Evolutionary conservation across 2,329 filamentous ascomycete genomes (phyloP).

Genomic region (Penicillium sp.): DNA sequence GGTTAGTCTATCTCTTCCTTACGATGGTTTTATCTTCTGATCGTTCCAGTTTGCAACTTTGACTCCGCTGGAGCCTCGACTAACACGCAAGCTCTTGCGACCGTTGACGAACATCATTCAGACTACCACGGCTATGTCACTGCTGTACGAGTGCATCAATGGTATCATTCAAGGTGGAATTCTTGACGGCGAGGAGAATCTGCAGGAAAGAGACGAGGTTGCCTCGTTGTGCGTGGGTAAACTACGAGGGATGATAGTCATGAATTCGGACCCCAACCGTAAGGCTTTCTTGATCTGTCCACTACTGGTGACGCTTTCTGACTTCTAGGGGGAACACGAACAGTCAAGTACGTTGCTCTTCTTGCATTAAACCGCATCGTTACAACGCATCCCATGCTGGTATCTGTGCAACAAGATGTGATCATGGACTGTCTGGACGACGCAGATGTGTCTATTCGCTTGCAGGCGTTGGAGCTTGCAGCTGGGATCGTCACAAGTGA

Average conservation of each 20-base stretch:
- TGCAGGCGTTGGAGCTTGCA: constrained; percentile 86
- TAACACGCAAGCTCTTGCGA: constrained; percentile 86
- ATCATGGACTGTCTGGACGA: constrained; percentile 96
- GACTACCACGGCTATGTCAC: constrained; percentile 95
- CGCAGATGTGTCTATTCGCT: constrained; percentile 89
- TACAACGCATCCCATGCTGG: constrained; percentile 78
- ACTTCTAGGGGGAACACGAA: constrained; percentile 7
- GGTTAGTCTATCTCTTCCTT: constrained; percentile 48
- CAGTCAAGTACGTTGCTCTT: constrained; percentile 95
- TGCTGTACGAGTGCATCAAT: constrained; percentile 97
- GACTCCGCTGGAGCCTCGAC: constrained; percentile 84
- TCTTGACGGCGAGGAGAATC: constrained; percentile 75
- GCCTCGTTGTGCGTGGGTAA: constrained; percentile 90
- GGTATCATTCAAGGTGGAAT: constrained; percentile 97
- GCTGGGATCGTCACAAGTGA: constrained; percentile 91
- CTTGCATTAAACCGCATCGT: constrained; percentile 96
- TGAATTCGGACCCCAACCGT: constrained; percentile 92
- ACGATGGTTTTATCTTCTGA: constrained; percentile 19
- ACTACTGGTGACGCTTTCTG: background rate
- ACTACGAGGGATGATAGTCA: constrained; percentile 86
- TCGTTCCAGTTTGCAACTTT: constrained; percentile 77
- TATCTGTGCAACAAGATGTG: constrained; percentile 90
- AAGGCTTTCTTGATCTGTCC: constrained; percentile 40
- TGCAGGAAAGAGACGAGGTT: constrained; percentile 83
- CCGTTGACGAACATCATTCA: constrained; percentile 90